Evolutionary conservation across 495 filamentous ascomycete genomes (phyloP), one percentile per base, ranked within the genome.

Genomic region (Xylaria cubensis): DNA sequence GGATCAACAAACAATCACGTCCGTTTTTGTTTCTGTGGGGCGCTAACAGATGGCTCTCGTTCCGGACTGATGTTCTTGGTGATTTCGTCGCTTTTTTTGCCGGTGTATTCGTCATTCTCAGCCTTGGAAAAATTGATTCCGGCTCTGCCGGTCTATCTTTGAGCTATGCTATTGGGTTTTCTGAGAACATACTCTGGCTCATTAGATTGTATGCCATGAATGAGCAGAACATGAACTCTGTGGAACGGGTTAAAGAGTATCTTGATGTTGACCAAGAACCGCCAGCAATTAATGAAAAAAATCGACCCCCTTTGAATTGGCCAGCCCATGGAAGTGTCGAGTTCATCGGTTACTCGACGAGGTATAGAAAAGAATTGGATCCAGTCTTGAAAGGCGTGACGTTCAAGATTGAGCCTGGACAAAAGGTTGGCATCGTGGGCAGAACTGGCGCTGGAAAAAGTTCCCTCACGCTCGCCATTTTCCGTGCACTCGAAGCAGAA

Each of bases 191-290:
- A 21, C 86, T 99, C 21, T 99, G 97, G 97, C 91, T 98, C 69
- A 94, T 98, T 34, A 89, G 97, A 26, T 86, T 98, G n/a, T 99
- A 98, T 76, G 91, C 95, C 0, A 87, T 92, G 77, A 97, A 98
- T 75, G 97, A 99, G 80, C 97, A 98, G 82, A 98, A 97, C 81
- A 98, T 99, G 97, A 99, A 99, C 82, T 95, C 94, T 1, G 95
- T 99, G n/a, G 97, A 99, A 82, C 92, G 97, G 67, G 92, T 99
- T 74, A 93, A 95, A 78, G 96, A 99, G 81, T 99, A 98, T 76
- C 88, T 99, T 13, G 94, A 98, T 39, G 92, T 98, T 4, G 96
- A 98, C 76, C 96, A 98, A 76, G 97, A 99, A 81, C 95, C 97
- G 0, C 84, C 84, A 5, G 84, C 92, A 9, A 85, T 97, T 71